These are phyloP conservation scores for Murraya koenigii DNA, from an alignment of 345 rosid genomes.

Conservation along the genomic window DNA sequence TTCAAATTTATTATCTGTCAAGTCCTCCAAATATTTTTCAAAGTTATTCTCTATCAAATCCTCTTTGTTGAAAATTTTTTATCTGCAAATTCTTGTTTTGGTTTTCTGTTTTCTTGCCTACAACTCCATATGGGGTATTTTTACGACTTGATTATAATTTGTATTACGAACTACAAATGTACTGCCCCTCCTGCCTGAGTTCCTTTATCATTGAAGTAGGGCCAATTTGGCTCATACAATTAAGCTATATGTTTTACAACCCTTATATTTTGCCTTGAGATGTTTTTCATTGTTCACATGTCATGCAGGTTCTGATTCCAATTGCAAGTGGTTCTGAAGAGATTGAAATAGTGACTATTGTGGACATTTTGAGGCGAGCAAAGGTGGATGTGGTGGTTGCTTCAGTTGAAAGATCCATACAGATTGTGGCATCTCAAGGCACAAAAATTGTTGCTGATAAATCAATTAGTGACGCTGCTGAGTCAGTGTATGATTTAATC, in stretches of 20 bases:
- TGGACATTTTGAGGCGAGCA: constrained; percentile 78
- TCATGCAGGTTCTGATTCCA: constrained; percentile 72
- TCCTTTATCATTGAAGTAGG: background rate
- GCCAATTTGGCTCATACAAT: background rate
- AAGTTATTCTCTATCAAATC: background rate
- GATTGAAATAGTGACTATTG: constrained; percentile 64
- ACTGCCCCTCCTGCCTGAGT: background rate
- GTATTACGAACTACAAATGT: background rate
- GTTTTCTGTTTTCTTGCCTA: background rate
- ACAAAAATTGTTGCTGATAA: constrained; percentile 76
- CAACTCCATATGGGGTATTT: background rate
- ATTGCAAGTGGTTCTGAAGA: constrained; percentile 87
- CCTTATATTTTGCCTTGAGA: background rate
- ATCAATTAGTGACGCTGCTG: constrained; percentile 58
- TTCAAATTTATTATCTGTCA: background rate
- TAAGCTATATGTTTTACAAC: background rate
- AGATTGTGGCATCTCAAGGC: constrained; percentile 67
- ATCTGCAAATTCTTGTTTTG: background rate
- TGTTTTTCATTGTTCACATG: constrained; percentile 18
- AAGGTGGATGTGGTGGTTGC: constrained; percentile 81
- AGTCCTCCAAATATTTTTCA: background rate
- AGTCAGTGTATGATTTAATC: constrained; percentile 60
- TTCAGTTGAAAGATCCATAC: constrained; percentile 64
- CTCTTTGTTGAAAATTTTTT: background rate
- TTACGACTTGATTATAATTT: background rate